Base-by-base conservation (phyloP, 345 rosid genomes). In the Gossypium longicalyx region DNA sequence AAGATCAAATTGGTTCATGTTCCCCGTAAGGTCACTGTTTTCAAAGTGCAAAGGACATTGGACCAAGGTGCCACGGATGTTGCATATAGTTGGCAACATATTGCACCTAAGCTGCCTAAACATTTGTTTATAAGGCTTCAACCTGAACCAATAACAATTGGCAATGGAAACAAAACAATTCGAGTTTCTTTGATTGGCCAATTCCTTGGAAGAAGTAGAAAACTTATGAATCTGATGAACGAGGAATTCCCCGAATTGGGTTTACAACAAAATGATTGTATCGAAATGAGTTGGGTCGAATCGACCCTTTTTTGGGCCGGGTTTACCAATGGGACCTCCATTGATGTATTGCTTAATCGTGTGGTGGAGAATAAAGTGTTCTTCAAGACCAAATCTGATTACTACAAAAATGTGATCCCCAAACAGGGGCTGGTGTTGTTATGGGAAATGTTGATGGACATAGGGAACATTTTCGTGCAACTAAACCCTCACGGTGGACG, bases 1-100 rank as follows among this genome's bases (percentile, higher is more conserved):
- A 86, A 81, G 75, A 79, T 92, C n/a, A 85, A 82, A 27, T 81
- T 92, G 23, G 89, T 92, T 52, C 80, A 72, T 7, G 87, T 92
- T 57, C 97, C 92, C 0, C 61, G 81, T 66, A 83, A 68, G 10
- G 94, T 90, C 5, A 86, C 91, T 10, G 82, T 88, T 20, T 88
- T 90, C 7, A 77, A 77, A 45, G 75, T 83, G 15, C 72, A 74
- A 67, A 86, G 78, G 41, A 79, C 82, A 0, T 19, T 87, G 48
- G 86, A 82, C 23, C 74, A 92, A 7, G 86, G 85, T 27, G 90
- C 87, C 6, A 85, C 87, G 9, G 83, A 82, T 2, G 61, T 88
- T 16, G 85, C 84, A 12, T 63, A 83, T 78, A 23, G 68, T 38
- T 64, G 68, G 25, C 68, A 64, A 64, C 49, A 41, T 3, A 19